Evolutionary conservation across 495 filamentous ascomycete species (phyloP).

Genomic region (Collariella sp.): DNA sequence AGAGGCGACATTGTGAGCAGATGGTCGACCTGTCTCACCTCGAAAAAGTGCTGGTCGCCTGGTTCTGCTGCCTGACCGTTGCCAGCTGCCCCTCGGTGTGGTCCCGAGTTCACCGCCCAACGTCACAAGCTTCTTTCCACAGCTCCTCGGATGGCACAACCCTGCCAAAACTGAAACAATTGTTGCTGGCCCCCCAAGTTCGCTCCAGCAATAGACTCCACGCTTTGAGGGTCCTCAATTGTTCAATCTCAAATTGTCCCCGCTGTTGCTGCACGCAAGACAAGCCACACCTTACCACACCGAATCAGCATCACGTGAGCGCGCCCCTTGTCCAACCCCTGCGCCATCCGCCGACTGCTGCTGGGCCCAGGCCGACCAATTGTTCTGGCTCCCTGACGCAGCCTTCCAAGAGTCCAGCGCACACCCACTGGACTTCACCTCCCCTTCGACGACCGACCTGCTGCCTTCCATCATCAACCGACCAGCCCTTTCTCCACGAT

Average conservation of each 20-base stretch:
- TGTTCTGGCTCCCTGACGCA: slow-evolving; percentile 29
- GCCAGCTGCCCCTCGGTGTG: slow-evolving; percentile 3
- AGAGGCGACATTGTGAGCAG: no score
- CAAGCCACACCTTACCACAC: slow-evolving; percentile 3
- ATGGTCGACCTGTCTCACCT: no score
- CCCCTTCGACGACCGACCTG: slow-evolving; percentile 12
- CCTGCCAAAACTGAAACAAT: not conserved
- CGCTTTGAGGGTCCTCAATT: not conserved
- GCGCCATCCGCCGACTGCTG: slow-evolving; percentile 14
- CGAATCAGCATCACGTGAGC: slow-evolving; percentile 11
- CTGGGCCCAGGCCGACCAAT: slow-evolving; percentile 11
- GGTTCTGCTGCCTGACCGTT: not conserved
- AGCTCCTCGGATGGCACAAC: not conserved
- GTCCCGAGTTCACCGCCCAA: not conserved
- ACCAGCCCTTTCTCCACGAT: not conserved
- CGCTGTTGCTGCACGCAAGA: not conserved
- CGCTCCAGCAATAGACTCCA: not conserved
- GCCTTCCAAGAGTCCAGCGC: slow-evolving; percentile 20
- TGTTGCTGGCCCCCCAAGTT: not conserved
- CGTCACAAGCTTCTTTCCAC: slow-evolving; percentile 1
- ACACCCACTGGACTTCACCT: no score
- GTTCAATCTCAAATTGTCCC: not conserved
- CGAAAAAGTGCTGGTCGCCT: not conserved
- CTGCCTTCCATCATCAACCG: slow-evolving; percentile 27
- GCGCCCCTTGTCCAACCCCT: slow-evolving; percentile 1